Evolutionary conservation across 305 asterid species (phyloP).

Genomic region (Fraxinus velutina): DNA sequence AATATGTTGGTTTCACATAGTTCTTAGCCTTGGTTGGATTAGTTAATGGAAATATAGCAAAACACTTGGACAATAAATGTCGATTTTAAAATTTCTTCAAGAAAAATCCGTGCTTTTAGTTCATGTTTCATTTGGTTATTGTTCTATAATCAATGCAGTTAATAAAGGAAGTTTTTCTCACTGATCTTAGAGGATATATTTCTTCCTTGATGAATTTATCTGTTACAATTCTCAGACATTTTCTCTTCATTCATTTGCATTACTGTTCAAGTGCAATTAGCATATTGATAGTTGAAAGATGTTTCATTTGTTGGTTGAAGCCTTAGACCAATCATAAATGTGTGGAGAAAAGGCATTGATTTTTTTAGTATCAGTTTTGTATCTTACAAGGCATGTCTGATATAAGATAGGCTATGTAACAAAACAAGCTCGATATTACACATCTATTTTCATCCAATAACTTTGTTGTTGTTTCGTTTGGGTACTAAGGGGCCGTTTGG

Average conservation of each 20-base stretch:
- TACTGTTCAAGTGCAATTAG: neutral
- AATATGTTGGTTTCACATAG: neutral
- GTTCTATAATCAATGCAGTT: neutral
- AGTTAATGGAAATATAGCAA: neutral
- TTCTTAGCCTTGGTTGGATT: neutral
- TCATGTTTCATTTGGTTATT: neutral
- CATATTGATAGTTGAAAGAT: neutral
- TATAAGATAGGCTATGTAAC: neutral
- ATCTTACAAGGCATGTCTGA: neutral
- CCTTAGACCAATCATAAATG: neutral
- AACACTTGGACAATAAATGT: neutral
- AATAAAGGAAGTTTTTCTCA: neutral
- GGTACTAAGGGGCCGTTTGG: neutral
- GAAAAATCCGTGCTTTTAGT: neutral
- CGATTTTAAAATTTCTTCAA: neutral
- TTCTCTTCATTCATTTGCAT: neutral
- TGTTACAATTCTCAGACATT: neutral
- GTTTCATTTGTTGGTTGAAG: neutral
- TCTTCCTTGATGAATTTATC: neutral
- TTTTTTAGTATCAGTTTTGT: neutral
- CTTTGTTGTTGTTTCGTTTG: neutral
- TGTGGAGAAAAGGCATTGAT: neutral
- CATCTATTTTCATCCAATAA: neutral
- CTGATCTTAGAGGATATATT: neutral
- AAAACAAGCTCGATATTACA: neutral